A percentile compares a stretch with the other conserved stretches of the same genome.
Evolutionary conservation across 2,329 filamentous ascomycete genomes (phyloP).

Genomic region (Aspergillus japonicus): DNA sequence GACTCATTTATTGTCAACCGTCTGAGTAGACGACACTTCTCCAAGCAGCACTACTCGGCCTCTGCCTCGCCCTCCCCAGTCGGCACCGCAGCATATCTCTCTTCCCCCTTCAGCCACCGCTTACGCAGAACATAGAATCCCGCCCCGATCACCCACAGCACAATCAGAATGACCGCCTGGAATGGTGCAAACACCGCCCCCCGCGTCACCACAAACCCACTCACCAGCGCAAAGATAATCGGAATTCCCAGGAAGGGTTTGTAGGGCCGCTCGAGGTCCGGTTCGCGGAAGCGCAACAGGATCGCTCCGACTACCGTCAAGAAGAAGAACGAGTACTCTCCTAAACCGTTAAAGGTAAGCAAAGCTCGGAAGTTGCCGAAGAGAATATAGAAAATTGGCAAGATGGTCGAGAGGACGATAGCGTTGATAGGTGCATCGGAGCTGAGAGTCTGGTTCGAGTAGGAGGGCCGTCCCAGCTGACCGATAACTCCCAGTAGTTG

Average conservation of each 20-base stretch:
- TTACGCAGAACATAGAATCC: constrained; percentile 9
- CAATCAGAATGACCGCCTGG: constrained; percentile 11
- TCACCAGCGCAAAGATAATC: constrained; percentile 11
- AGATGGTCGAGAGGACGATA: constrained; percentile 13
- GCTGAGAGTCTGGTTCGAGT: background rate
- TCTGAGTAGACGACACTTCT: background rate
- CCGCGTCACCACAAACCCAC: constrained; percentile 15
- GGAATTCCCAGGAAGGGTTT: constrained; percentile 16
- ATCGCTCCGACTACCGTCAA: constrained; percentile 18
- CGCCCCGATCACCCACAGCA: constrained; percentile 12
- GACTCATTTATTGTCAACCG: no score
- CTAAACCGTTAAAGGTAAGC: constrained; percentile 19
- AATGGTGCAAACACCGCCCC: constrained; percentile 16
- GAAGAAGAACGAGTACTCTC: constrained; percentile 21
- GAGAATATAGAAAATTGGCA: constrained; percentile 14
- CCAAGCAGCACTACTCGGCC: background rate
- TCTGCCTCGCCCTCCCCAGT: background rate
- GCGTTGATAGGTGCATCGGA: constrained; percentile 20
- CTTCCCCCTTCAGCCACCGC: constrained; percentile 1
- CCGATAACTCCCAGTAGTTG: constrained; percentile 14
- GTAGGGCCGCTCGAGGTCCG: constrained; percentile 14
- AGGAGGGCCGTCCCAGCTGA: background rate
- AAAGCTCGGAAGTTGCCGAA: constrained; percentile 20
- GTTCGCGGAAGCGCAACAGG: constrained; percentile 16
- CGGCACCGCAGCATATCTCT: background rate